A percentile compares a stretch with the other conserved stretches of the same genome.
phyloP scores from a whole-genome alignment of 2,329 filamentous ascomycete species.

The Exophiala phaeomuriformis region DNA sequence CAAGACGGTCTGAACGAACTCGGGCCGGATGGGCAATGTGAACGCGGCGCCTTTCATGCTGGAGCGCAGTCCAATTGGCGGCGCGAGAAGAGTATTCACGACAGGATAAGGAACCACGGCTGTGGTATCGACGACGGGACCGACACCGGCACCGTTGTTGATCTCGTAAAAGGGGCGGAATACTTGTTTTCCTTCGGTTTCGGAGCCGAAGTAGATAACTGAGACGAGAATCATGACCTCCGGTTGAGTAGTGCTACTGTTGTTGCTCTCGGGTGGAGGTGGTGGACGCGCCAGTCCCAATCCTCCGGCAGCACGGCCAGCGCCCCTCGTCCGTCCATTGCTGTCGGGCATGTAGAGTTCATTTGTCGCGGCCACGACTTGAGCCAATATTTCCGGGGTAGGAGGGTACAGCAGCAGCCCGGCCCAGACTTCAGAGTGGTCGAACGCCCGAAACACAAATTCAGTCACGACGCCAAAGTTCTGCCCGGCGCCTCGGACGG shows the following conservation, averaged over 20 bases:
- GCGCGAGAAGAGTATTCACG: conserved; percentile 37
- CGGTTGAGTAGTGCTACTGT: conserved; percentile 12
- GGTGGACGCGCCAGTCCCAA: conserved; percentile 31
- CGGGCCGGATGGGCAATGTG: conserved; percentile 36
- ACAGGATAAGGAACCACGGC: conserved; percentile 38
- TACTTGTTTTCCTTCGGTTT: conserved; percentile 32
- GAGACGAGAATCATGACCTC: conserved; percentile 29
- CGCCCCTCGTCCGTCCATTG: conserved; percentile 24
- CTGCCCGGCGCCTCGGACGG: conserved; percentile 37
- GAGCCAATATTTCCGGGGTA: conserved; percentile 26
- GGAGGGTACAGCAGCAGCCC: conserved; percentile 30
- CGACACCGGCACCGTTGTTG: background rate
- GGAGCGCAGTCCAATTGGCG: conserved; percentile 34
- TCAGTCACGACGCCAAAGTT: conserved; percentile 39
- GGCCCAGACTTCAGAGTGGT: conserved; percentile 33
- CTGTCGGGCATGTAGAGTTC: conserved; percentile 21
- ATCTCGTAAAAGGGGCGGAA: conserved; percentile 37
- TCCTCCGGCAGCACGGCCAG: conserved; percentile 23
- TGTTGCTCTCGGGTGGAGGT: conserved; percentile 15
- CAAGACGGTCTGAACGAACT: conserved; percentile 31
- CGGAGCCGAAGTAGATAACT: conserved; percentile 35
- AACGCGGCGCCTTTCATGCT: conserved; percentile 43
- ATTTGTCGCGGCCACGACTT: conserved; percentile 28
- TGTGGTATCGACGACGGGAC: conserved; percentile 34
- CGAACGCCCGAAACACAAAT: conserved; percentile 36